Evolutionary conservation across 805 yeast species (phyloP), one percentile per base, ranked within the genome.

Genomic region (Blastobotrys chiropterorum): DNA sequence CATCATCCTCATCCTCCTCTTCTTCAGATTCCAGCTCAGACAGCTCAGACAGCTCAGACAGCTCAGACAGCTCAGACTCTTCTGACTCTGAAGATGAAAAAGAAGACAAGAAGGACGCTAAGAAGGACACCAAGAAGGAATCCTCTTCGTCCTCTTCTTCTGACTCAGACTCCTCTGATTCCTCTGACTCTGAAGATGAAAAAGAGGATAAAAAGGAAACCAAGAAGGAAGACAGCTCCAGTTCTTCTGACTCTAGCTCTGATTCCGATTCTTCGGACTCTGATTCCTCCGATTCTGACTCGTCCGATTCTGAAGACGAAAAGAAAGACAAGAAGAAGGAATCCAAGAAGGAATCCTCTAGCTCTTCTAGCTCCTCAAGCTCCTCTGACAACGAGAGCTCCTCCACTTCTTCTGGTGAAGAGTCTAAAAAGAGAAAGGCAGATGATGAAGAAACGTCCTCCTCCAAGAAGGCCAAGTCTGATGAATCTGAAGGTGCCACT

Each of bases 401-500:
- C 39, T 53, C 49, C 47, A 53, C 62, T 15, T 58, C 50, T 16
- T 51, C 58, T 47, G 62, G 56, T 21, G 63, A 69, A 26, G 61
- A 63, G 44, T 59, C 67, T 38, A 42, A 56, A n/a, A 58, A 59
- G 55, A 47, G 58, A 48, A 52, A 54, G 49, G 58, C 55, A 42
- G 69, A 72, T 38, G 69, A 67, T 44, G 77, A 74, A 52, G 77
- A 67, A 57, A 68, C 72, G 54, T 73, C 73, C 55, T 65, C 75
- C 40, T 71, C 72, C 49, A 85, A 84, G 76, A 81, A 80, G 69
- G 72, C 73, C 59, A 79, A 77, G 74, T 59, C 63, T 45, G 66
- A 64, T 52, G 56, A 53, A 19, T 56, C 56, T 30, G 57, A 56
- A 47, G 85, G 90, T 62, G 86, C 92, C 54, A 92, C 98, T 55